Evolutionary conservation across 306 rosid genomes (phyloP), one percentile per base, ranked within the genome.

Genomic region (Malus domestica): DNA sequence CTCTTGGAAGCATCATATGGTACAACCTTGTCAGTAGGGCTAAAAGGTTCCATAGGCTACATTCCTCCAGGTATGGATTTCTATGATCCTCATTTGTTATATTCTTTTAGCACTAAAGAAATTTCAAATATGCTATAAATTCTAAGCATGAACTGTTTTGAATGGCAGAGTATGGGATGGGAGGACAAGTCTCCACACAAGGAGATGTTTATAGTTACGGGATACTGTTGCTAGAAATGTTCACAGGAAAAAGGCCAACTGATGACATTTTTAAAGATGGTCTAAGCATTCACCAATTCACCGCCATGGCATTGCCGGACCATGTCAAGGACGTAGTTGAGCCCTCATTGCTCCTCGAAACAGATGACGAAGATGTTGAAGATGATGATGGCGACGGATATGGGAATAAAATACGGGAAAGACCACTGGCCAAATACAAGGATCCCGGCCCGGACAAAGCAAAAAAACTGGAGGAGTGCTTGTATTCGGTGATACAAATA

Each of bases 151-250:
- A 33, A 32, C 38, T 65, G 2, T 8, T n/a, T 18, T 62, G 40
- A 61, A 59, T 67, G 61, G 54, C 51, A 79, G 78, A 79, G 76
- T 79, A 76, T 25, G 81, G 83, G n/a, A 71, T 69, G 33, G 79
- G 86, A 4, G 79, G 78, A 23, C 79, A 46, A 49, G 51, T 72
- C 30, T 83, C 86, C 11, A 30, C 5, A 13, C 20, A 22, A 19
- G 81, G 83, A 61, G 83, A 83, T 60, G 40, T 72, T 16, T 83
- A 76, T 35, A 83, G 86, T 60, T 83, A 54, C 16, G 86, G 83
- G 57, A 45, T 83, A 6, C 15, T 83, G 7, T 55, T 83, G 44
- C 23, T 83, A 15, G 86, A 83, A 32, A 67, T 76, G 75, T 68
- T 79, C 30, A 83, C n/a, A 6, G 72, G 79, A 14, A 83, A 79